These are phyloP conservation scores for Candida koratica DNA, from an alignment of 805 yeast genomes.

Conservation along the genomic window DNA sequence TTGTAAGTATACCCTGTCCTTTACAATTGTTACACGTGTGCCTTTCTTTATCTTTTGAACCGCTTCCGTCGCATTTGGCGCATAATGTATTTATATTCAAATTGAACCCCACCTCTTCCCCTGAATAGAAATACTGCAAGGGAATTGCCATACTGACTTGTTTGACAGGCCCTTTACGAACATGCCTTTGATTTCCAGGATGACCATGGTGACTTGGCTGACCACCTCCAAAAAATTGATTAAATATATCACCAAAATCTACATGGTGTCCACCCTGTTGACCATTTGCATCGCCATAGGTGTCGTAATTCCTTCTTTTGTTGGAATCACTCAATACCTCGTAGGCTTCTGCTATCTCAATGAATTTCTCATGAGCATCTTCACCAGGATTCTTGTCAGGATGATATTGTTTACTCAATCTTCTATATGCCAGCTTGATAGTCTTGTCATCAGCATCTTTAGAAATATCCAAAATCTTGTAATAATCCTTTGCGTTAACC, in stretches of 20 bases:
- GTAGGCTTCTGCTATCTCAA: slow-evolving; percentile 91
- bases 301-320: slow-evolving; percentile 65
- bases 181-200: slow-evolving; percentile 22
- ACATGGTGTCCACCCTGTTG: slow-evolving; percentile 8
- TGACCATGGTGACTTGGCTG: slow-evolving; percentile 23
- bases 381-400: slow-evolving; percentile 92
- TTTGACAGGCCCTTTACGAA: slow-evolving; percentile 60
- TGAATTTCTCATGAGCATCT: slow-evolving; percentile 78
- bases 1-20: slow-evolving; percentile 68
- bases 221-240: slow-evolving; percentile 34
- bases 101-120: slow-evolving; percentile 57
- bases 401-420: slow-evolving; percentile 78
- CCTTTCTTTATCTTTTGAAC: slow-evolving; percentile 73
- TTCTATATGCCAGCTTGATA: slow-evolving; percentile 80
- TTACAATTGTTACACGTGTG: slow-evolving; percentile 65
- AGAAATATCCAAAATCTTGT: slow-evolving; percentile 63
- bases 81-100: slow-evolving; percentile 74
- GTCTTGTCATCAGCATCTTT: slow-evolving; percentile 72
- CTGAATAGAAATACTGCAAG: slow-evolving; percentile 65
- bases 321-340: slow-evolving; percentile 74
- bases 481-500: slow-evolving; percentile 43
- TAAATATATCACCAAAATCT: slow-evolving; percentile 59
- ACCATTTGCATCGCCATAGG: slow-evolving; percentile 67
- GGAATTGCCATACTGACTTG: slow-evolving; percentile 53
- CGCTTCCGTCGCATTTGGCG: slow-evolving; percentile 75